Percentiles rank a stretch among this genome's conserved stretches.
phyloP scores from a whole-genome alignment of 169 alveolate genomes.

The Perkinsus chesapeaki region DNA sequence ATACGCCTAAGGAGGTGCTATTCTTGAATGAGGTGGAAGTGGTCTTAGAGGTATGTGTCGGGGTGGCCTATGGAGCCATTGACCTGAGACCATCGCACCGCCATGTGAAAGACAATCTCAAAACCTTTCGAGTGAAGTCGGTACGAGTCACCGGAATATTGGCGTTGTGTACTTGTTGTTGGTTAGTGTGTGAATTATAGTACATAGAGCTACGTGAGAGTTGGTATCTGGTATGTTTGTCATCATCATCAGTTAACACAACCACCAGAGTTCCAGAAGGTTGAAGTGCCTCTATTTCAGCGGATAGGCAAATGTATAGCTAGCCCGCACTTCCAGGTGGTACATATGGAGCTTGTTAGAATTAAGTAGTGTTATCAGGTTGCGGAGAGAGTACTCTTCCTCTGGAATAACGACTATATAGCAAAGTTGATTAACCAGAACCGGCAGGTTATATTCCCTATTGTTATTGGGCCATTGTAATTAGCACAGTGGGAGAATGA shows the following conservation, averaged over 20 bases:
- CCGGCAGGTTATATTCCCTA: constrained; percentile 54
- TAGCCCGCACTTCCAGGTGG: constrained; percentile 47
- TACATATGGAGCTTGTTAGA: neutral
- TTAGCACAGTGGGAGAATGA: neutral
- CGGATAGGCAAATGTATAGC: constrained; percentile 51
- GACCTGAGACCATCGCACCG: too few relatives aligned
- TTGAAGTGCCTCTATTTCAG: constrained; percentile 52
- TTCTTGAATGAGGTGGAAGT: constrained; percentile 90
- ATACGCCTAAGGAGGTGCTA: constrained; percentile 85
- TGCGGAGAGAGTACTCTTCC: constrained; percentile 81
- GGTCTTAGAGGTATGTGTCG: constrained; percentile 52
- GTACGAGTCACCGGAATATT: too few relatives aligned
- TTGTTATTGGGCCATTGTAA: neutral
- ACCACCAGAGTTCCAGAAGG: constrained; percentile 61
- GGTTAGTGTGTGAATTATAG: too few relatives aligned
- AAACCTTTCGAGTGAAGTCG: too few relatives aligned
- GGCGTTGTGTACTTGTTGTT: too few relatives aligned
- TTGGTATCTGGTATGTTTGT: too few relatives aligned
- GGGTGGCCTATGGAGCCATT: too few relatives aligned
- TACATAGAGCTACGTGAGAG: too few relatives aligned
- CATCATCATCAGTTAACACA: constrained; percentile 47
- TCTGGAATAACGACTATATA: constrained; percentile 79
- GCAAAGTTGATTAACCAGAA: constrained; percentile 61
- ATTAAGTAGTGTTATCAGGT: constrained; percentile 58
- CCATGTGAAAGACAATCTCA: too few relatives aligned